Conservation (phyloP, 495 filamentous ascomycete genomes). For the Podospora fimiseda region DNA sequence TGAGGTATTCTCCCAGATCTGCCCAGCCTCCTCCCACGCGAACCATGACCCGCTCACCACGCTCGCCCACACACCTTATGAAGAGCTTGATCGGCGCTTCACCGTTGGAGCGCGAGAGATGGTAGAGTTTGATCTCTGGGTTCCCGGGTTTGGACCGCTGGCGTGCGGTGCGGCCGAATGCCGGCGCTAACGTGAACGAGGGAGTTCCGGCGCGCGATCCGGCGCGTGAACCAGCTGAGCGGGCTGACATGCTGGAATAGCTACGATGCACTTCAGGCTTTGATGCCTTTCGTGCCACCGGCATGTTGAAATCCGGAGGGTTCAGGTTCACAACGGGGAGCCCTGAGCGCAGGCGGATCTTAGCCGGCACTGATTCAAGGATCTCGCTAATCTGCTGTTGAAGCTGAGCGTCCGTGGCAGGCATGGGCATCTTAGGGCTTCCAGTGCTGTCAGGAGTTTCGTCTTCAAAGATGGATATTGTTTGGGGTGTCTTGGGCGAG, state of each 20-base stretch:
- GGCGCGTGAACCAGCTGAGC: conserved; percentile 41
- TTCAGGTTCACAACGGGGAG: conserved; percentile 40
- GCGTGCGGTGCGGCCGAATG: conserved; percentile 38
- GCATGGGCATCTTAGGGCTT: conserved; percentile 30
- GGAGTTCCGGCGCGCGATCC: conserved; percentile 57
- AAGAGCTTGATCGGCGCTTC: conserved; percentile 87
- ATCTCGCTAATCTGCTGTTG: conserved; percentile 83
- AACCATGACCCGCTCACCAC: conserved; percentile 93
- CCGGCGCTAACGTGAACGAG: conserved; percentile 64
- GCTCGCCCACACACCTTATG: conserved; percentile 83
- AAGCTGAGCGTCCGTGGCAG: conserved; percentile 55
- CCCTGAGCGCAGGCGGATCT: conserved; percentile 65
- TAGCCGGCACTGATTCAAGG: conserved; percentile 69
- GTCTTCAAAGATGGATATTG: conserved; percentile 23
- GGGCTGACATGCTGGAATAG: conserved; percentile 36
- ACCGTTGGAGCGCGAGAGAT: conserved; percentile 77
- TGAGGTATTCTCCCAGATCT: conserved; percentile 89
- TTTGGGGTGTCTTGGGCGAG: conserved; percentile 21
- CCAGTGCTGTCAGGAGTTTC: conserved; percentile 23
- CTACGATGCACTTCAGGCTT: conserved; percentile 35
- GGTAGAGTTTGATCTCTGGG: conserved; percentile 80
- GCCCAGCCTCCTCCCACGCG: conserved; percentile 96
- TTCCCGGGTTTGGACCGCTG: conserved; percentile 41
- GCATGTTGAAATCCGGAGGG: conserved; percentile 42
- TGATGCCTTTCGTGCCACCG: conserved; percentile 26